Evolutionary conservation across 2,329 filamentous ascomycete species (phyloP).

Genomic region (Gnomoniopsis smithogilvyi): DNA sequence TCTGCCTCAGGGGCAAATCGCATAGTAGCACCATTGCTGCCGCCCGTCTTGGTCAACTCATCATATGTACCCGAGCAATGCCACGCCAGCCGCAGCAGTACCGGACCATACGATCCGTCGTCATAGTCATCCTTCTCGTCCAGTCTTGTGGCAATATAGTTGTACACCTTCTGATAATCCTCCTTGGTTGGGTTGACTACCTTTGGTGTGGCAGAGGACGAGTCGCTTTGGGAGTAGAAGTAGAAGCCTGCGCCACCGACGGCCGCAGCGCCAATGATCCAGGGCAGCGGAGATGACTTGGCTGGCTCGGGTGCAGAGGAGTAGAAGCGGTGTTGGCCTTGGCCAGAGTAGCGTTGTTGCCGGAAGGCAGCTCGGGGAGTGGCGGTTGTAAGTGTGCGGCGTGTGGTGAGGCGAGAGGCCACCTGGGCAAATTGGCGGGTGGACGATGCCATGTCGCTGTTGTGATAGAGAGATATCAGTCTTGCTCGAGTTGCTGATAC

Average conservation of each 20-base stretch:
- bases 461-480: conserved; percentile 17
- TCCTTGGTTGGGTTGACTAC: conserved; percentile 67
- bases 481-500: not conserved
- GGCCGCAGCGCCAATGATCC: conserved; percentile 53
- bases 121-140: conserved; percentile 94
- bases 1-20: conserved; percentile 84
- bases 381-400: conserved; percentile 53
- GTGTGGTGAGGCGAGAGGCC: conserved; percentile 56
- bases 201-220: conserved; percentile 47
- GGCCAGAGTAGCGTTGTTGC: conserved; percentile 48
- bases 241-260: conserved; percentile 62
- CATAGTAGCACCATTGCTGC: conserved; percentile 97
- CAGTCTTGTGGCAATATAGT: conserved; percentile 74
- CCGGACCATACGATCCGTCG: conserved; percentile 92
- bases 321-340: conserved; percentile 70
- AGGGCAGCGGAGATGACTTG: conserved; percentile 47
- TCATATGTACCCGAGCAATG: conserved; percentile 93
- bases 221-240: conserved; percentile 61
- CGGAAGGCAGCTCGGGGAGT: conserved; percentile 67
- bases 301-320: conserved; percentile 56
- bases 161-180: conserved; percentile 95
- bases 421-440: conserved; percentile 55
- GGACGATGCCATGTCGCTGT: conserved; percentile 38
- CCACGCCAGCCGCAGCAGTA: conserved; percentile 88
- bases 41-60: conserved; percentile 81